Conservation (phyloP, 106 monocot species). For the Acanthochlamys bracteata region DNA sequence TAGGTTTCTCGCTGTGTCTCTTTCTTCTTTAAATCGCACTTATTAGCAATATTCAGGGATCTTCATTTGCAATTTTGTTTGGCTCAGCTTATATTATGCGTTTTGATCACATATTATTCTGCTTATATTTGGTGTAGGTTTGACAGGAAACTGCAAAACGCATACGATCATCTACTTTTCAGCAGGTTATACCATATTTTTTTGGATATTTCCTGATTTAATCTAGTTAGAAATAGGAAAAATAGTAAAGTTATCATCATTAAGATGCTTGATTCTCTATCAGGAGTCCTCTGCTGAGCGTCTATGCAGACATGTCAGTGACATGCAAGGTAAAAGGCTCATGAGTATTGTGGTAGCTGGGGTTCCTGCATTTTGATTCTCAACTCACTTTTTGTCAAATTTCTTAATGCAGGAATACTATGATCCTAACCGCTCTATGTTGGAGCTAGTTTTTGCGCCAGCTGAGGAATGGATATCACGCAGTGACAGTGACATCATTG, state of each 20-base stretch:
- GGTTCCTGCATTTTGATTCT: not conserved
- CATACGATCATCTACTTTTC: conserved; percentile 95
- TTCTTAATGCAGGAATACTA: conserved; percentile 75
- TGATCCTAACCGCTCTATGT: conserved; percentile 87
- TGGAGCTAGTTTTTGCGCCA: conserved; percentile 93
- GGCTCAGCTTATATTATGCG: not conserved
- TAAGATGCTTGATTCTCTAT: conserved; percentile 4
- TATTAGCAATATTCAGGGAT: no score
- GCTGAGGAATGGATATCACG: conserved; percentile 89
- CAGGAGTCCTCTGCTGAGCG: conserved; percentile 93
- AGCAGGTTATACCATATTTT: conserved; percentile 54
- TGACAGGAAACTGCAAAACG: conserved; percentile 96
- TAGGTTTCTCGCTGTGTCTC: no score
- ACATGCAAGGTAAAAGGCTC: conserved; percentile 76
- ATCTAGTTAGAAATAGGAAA: not conserved
- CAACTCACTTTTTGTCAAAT: not conserved
- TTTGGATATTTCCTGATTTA: not conserved
- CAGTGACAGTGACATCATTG: conserved; percentile 72
- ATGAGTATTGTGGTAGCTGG: not conserved
- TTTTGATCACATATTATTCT: not conserved
- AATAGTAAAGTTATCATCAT: not conserved
- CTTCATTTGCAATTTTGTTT: no score
- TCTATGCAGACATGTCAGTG: conserved; percentile 97
- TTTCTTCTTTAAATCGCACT: no score
- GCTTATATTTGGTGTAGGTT: conserved; percentile 49